Evolutionary conservation across 352 stramenopile genomes (phyloP).

Genomic region (Globisporangium sylvaticum): DNA sequence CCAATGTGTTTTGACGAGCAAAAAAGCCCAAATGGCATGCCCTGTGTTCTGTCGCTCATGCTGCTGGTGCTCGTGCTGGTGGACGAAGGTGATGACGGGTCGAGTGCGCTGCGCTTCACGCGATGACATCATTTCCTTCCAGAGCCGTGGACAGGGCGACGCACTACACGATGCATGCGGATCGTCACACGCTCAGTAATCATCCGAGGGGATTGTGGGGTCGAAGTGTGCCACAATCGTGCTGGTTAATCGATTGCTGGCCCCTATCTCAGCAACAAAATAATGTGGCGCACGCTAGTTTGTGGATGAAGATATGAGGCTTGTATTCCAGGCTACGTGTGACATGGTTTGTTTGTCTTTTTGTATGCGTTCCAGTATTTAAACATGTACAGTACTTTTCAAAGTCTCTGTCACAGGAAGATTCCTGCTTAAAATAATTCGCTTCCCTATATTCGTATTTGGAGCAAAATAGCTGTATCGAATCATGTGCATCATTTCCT

Average conservation of each 20-base stretch:
- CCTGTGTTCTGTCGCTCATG: background rate
- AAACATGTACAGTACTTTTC: background rate
- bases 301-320: background rate
- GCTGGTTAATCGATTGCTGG: background rate
- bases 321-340: background rate
- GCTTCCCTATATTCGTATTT: background rate
- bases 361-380: background rate
- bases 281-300: background rate
- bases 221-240: background rate
- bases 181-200: background rate
- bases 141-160: background rate
- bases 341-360: background rate
- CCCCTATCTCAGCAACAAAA: background rate
- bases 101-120: background rate
- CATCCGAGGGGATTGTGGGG: background rate
- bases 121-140: conserved; percentile 1
- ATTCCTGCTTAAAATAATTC: background rate
- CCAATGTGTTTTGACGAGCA: background rate
- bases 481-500: background rate
- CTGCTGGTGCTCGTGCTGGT: background rate
- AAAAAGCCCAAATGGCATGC: background rate
- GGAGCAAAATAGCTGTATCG: background rate
- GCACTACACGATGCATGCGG: background rate
- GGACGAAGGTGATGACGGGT: background rate
- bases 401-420: background rate